Percentiles rank a stretch among this genome's conserved stretches.
Evolutionary conservation across 805 yeast species (phyloP).

Genomic region (Ogataea corticis): DNA sequence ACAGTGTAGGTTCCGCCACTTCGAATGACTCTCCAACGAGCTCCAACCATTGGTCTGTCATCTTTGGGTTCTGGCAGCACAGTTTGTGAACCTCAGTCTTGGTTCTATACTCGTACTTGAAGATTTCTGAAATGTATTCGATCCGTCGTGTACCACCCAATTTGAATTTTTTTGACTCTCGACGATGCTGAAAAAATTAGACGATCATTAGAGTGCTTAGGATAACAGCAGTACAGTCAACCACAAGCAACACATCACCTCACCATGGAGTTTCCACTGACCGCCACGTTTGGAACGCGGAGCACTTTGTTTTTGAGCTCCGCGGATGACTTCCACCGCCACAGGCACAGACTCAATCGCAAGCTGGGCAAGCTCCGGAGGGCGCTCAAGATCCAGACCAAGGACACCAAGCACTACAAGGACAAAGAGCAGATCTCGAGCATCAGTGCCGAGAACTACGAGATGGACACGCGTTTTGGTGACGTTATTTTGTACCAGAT

Average conservation of each 20-base stretch:
- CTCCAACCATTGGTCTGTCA: constrained; percentile 9
- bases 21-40: constrained; percentile 2
- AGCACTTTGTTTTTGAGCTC: constrained; percentile 62
- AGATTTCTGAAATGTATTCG: too few relatives aligned
- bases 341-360: constrained; percentile 62
- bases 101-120: too few relatives aligned
- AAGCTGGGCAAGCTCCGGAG: constrained; percentile 65
- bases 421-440: constrained; percentile 47
- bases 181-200: neutral
- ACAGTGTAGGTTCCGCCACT: neutral
- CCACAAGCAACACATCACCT: neutral
- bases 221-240: too few relatives aligned
- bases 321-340: constrained; percentile 67
- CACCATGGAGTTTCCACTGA: constrained; percentile 48
- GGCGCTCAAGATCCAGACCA: constrained; percentile 59
- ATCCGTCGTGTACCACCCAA: neutral
- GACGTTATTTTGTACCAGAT: constrained; percentile 61
- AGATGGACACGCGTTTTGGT: constrained; percentile 52
- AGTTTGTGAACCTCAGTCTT: too few relatives aligned
- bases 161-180: neutral
- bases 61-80: too few relatives aligned
- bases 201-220: too few relatives aligned
- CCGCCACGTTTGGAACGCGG: constrained; percentile 54
- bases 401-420: constrained; percentile 64
- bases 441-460: constrained; percentile 51